phyloP scores from a whole-genome alignment of 768 basidiomycete species.

The Lactarius deliciosus region DNA sequence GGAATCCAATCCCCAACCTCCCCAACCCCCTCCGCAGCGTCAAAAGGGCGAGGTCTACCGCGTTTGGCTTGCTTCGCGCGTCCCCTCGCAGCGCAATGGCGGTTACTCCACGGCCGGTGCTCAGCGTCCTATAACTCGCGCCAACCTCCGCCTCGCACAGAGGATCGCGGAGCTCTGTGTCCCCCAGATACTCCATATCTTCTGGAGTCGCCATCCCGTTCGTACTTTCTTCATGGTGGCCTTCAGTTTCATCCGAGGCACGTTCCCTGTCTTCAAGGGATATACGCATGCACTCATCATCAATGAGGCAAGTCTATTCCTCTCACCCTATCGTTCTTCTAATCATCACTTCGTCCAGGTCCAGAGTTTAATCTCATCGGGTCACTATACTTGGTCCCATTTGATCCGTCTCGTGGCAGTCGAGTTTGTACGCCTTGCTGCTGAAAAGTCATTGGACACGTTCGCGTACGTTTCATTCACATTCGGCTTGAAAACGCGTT shows the following conservation, averaged over 20 bases:
- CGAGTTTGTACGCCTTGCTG: conserved; percentile 62
- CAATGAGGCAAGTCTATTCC: conserved; percentile 60
- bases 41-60: conserved; percentile 28
- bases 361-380: conserved; percentile 66
- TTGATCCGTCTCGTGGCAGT: conserved; percentile 56
- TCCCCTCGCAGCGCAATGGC: conserved; percentile 18
- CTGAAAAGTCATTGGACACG: conserved; percentile 66
- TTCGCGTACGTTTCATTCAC: conserved; percentile 58
- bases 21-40: background rate
- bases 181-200: conserved; percentile 50
- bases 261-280: conserved; percentile 79
- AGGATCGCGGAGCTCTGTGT: conserved; percentile 54
- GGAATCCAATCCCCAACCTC: background rate
- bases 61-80: conserved; percentile 35
- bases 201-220: conserved; percentile 61
- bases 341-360: conserved; percentile 46
- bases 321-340: background rate
- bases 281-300: conserved; percentile 86
- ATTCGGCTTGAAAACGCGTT: background rate
- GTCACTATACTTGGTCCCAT: conserved; percentile 68
- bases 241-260: conserved; percentile 68
- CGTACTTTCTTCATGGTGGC: conserved; percentile 70
- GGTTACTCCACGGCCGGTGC: conserved; percentile 54
- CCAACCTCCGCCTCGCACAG: conserved; percentile 58
- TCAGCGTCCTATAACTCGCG: conserved; percentile 58